phyloP scores from a whole-genome alignment of 352 stramenopile genomes.

The Globisporangium recalcitrans region DNA sequence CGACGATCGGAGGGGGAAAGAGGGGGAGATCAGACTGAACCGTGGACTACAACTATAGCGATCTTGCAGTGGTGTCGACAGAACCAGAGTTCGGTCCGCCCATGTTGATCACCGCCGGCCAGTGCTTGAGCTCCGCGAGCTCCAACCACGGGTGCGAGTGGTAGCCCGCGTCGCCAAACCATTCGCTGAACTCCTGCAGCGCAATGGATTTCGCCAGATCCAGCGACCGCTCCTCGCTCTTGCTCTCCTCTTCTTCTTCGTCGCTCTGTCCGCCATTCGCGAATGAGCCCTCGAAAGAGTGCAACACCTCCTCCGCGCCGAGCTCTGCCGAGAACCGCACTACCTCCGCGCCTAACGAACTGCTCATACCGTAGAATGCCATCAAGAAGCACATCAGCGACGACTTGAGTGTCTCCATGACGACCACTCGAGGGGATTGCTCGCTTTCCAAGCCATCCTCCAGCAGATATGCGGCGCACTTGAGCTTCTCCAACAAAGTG shows the following conservation, averaged over 20 bases:
- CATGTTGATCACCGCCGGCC: conserved; percentile 70
- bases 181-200: conserved; percentile 64
- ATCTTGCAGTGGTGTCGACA: not conserved
- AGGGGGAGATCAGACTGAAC: too few relatives aligned
- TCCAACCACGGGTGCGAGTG: conserved; percentile 75
- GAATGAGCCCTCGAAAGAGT: conserved; percentile 36
- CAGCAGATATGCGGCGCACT: conserved; percentile 38
- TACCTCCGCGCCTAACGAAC: conserved; percentile 63
- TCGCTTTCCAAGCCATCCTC: conserved; percentile 29
- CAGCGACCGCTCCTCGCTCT: conserved; percentile 22
- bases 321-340: conserved; percentile 66
- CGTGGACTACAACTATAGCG: not conserved
- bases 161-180: conserved; percentile 67
- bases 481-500: conserved; percentile 50
- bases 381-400: conserved; percentile 76
- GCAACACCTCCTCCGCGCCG: conserved; percentile 61
- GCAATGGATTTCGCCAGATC: conserved; percentile 42
- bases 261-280: conserved; percentile 15
- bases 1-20: not conserved
- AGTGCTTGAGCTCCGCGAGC: conserved; percentile 71
- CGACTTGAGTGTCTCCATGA: conserved; percentile 54
- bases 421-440: conserved; percentile 24
- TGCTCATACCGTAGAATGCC: conserved; percentile 81
- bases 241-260: conserved; percentile 22
- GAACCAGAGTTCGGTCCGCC: conserved; percentile 20